Evolutionary conservation across 331 rosid species (phyloP).

Genomic region (Malus hybrid): DNA sequence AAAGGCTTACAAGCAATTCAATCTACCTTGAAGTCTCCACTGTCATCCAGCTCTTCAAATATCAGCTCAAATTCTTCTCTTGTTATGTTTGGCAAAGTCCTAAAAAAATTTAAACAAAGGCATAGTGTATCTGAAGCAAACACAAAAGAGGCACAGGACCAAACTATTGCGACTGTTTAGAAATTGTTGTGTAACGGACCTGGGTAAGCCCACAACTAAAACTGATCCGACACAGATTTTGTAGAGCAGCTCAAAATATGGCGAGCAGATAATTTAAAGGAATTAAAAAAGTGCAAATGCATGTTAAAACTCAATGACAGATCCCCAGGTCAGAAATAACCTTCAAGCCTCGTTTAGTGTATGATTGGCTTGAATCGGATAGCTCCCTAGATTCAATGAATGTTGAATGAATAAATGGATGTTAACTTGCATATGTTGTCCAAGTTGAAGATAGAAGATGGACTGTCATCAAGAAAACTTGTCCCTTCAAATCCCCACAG

Average conservation of each 20-base stretch:
- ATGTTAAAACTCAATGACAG: not conserved
- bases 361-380: not conserved
- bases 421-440: not conserved
- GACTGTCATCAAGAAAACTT: not conserved
- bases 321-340: not conserved
- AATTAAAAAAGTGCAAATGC: not conserved
- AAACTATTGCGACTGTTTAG: not conserved
- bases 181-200: not conserved
- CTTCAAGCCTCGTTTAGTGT: not conserved
- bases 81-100: constrained; percentile 81
- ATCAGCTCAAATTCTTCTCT: constrained; percentile 77
- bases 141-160: not conserved
- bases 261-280: not conserved
- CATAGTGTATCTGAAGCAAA: not conserved
- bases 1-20: not conserved
- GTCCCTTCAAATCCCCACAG: not conserved
- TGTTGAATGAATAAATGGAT: not conserved
- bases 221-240: not conserved
- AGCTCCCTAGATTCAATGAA: not conserved
- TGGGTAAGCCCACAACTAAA: not conserved
- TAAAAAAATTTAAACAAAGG: constrained; percentile 18
- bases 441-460: not conserved
- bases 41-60: constrained; percentile 89
- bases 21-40: constrained; percentile 71
- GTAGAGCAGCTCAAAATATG: not conserved